Evolutionary conservation across 257 asterid species (phyloP).

Genomic region (Capsicum chinense): DNA sequence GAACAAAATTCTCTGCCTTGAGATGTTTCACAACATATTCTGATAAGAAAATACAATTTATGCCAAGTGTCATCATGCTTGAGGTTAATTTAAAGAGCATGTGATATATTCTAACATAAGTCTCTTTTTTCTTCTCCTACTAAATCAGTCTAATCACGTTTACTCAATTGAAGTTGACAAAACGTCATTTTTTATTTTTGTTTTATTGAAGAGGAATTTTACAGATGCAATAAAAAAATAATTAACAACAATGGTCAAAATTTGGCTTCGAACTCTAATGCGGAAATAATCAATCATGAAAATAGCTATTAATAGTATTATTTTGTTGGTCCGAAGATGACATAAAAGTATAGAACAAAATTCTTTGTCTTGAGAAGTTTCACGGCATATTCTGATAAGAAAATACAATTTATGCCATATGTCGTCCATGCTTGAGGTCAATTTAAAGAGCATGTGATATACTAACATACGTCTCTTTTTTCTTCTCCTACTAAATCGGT

Average conservation of each 20-base stretch:
- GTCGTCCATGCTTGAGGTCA: conserved; percentile 23
- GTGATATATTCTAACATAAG: background rate
- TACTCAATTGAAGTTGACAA: too few relatives aligned
- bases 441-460: background rate
- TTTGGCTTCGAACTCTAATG: background rate
- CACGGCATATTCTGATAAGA: background rate
- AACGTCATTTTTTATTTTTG: too few relatives aligned
- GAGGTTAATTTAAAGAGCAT: background rate
- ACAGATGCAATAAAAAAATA: too few relatives aligned
- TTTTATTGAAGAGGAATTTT: too few relatives aligned
- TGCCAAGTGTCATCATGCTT: conserved; percentile 10
- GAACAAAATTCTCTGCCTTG: background rate
- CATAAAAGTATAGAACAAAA: background rate
- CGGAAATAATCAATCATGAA: background rate
- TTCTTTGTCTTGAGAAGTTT: background rate
- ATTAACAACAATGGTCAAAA: too few relatives aligned
- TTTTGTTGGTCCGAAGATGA: background rate
- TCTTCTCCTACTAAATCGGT: background rate
- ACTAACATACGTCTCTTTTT: conserved; percentile 20
- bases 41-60: background rate
- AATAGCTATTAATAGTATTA: background rate
- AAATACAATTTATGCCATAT: background rate
- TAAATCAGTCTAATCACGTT: background rate
- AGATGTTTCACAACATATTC: background rate
- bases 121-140: conserved; percentile 24